Evolutionary conservation across 331 rosid genomes (phyloP).

Genomic region (Telfairia occidentalis): DNA sequence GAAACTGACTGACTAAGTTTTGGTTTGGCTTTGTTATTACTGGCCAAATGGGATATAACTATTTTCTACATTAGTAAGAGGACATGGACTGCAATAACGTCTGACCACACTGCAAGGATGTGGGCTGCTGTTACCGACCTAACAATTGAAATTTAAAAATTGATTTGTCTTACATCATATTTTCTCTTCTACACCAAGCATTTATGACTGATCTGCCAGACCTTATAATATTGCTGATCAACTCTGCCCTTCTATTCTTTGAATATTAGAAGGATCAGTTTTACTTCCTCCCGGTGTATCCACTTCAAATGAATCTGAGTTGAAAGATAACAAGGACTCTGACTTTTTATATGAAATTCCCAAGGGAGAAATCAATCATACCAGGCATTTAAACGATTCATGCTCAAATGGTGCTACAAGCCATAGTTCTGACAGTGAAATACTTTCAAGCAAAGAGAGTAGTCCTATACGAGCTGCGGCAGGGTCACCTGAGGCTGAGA

Average conservation of each 20-base stretch:
- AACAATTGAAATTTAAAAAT: neutral
- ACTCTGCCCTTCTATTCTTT: neutral
- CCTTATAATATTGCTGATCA: neutral
- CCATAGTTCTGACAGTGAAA: conserved; percentile 21
- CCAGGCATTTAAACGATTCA: conserved; percentile 20
- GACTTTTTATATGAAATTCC: conserved; percentile 13
- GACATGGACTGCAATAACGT: too few relatives aligned
- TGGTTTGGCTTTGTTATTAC: neutral
- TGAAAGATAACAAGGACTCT: conserved; percentile 24
- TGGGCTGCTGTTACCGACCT: too few relatives aligned
- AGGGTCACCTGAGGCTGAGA: conserved; percentile 28
- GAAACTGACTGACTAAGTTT: neutral
- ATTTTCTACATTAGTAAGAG: neutral
- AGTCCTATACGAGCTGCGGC: conserved; percentile 6
- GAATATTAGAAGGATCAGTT: conserved; percentile 33
- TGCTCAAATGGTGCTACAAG: conserved; percentile 19
- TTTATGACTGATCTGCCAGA: neutral
- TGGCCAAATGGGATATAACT: neutral
- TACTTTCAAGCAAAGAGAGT: conserved; percentile 18
- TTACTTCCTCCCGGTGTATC: conserved; percentile 29
- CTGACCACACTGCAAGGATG: too few relatives aligned
- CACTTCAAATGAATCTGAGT: conserved; percentile 41
- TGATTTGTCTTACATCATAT: neutral
- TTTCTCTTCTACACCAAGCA: neutral
- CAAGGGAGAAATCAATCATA: conserved; percentile 15